Percentiles rank a stretch among this genome's conserved stretches.
phyloP scores from a whole-genome alignment of 305 asterid genomes.

The Nicotiana rustica region DNA sequence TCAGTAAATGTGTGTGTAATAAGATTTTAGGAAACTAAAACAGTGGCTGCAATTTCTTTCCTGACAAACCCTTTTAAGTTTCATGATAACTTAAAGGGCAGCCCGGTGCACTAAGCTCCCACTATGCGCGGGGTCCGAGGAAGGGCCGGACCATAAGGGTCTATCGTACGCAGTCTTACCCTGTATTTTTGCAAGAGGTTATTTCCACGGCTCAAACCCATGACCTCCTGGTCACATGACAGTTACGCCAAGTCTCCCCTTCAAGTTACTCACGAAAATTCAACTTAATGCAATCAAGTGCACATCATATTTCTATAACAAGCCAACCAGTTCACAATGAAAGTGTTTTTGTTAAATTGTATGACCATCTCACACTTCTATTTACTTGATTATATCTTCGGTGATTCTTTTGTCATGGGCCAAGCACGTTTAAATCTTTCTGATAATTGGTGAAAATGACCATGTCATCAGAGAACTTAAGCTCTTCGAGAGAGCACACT shows the following conservation, averaged over 20 bases:
- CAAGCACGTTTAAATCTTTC: not conserved
- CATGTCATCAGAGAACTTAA: not conserved
- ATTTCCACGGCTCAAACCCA: too few relatives aligned
- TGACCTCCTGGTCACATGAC: too few relatives aligned
- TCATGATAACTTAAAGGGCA: not conserved
- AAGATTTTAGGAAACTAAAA: not conserved
- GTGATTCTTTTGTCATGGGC: not conserved
- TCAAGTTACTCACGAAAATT: not conserved
- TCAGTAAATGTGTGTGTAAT: not conserved
- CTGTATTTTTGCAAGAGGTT: too few relatives aligned
- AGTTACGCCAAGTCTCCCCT: too few relatives aligned
- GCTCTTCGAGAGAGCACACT: not conserved
- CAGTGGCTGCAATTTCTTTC: not conserved
- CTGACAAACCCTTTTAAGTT: not conserved
- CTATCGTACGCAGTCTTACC: too few relatives aligned
- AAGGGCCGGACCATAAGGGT: too few relatives aligned
- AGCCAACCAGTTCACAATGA: not conserved
- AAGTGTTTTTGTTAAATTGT: not conserved
- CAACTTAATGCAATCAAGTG: not conserved
- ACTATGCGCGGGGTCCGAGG: too few relatives aligned
- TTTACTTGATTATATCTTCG: not conserved
- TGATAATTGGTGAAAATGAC: not conserved
- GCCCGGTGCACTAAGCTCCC: too few relatives aligned
- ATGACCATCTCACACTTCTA: not conserved
- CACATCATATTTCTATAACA: not conserved